Conservation (phyloP, 345 rosid species). For the Turritis glabra region DNA sequence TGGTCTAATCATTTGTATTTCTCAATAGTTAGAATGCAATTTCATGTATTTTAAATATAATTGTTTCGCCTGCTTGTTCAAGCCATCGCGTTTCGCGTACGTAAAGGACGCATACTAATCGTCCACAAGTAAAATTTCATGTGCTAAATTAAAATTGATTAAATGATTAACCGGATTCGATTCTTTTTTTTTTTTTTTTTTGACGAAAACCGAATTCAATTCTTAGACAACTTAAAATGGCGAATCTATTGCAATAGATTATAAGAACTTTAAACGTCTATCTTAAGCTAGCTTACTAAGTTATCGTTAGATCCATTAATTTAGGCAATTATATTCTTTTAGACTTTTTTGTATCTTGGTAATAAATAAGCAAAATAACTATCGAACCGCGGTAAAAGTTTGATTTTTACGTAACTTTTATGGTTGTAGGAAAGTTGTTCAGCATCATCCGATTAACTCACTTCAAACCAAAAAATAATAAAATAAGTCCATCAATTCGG, state of each 20-base stretch:
- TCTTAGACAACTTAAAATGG: conserved; percentile 10
- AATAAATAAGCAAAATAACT: too few relatives aligned
- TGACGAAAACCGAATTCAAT: neutral
- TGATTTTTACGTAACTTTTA: too few relatives aligned
- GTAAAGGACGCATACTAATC: conserved; percentile 11
- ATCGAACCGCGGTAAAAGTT: too few relatives aligned
- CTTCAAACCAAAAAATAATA: too few relatives aligned
- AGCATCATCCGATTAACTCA: too few relatives aligned
- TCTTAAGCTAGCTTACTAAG: conserved; percentile 1
- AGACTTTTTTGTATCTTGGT: neutral
- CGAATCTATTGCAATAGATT: neutral
- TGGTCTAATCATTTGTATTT: conserved; percentile 34
- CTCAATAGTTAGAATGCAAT: conserved; percentile 24
- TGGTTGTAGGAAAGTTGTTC: too few relatives aligned
- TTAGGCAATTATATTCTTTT: neutral
- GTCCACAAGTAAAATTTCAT: neutral
- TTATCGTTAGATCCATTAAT: conserved; percentile 9
- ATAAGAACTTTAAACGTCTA: neutral
- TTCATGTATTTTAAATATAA: conserved; percentile 5
- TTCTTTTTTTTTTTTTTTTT: too few relatives aligned
- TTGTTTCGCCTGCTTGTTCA: neutral
- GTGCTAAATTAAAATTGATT: neutral
- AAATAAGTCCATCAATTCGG: too few relatives aligned
- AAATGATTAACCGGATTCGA: neutral
- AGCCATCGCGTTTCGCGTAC: conserved; percentile 18